Conservation (phyloP, 1,139 yeast genomes). For the Pichia sp. region DNA sequence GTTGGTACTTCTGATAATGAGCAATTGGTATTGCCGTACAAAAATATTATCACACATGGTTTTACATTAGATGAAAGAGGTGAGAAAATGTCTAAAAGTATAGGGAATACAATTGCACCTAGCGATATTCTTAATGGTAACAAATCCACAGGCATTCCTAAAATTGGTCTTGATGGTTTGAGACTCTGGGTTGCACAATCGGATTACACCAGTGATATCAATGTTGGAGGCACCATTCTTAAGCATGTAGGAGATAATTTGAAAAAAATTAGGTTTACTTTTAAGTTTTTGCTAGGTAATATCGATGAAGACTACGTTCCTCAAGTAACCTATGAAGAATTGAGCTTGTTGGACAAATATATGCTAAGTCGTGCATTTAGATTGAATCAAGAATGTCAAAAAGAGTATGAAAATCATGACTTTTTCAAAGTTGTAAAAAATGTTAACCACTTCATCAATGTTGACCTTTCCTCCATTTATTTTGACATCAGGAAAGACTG, state of each 20-base stretch:
- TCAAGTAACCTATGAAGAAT: conserved; percentile 30
- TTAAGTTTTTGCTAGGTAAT: conserved; percentile 76
- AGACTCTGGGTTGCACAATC: conserved; percentile 88
- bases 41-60: conserved; percentile 81
- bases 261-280: conserved; percentile 76
- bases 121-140: conserved; percentile 60
- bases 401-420: conserved; percentile 48
- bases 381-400: conserved; percentile 39
- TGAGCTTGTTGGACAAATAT: conserved; percentile 57
- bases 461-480: conserved; percentile 71
- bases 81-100: conserved; percentile 87
- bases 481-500: conserved; percentile 84
- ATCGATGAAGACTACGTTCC: conserved; percentile 33
- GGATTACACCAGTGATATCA: conserved; percentile 75
- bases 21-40: conserved; percentile 60
- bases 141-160: conserved; percentile 46
- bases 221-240: conserved; percentile 65
- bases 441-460: conserved; percentile 65
- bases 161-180: conserved; percentile 87
- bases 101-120: conserved; percentile 79
- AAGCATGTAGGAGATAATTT: conserved; percentile 71
- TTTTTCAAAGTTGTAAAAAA: conserved; percentile 56
- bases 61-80: conserved; percentile 83
- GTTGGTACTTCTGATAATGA: conserved; percentile 36
- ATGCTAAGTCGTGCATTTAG: conserved; percentile 48